Evolutionary conservation across 106 monocot genomes (phyloP).

Genomic region (Narthecium ossifragum): DNA sequence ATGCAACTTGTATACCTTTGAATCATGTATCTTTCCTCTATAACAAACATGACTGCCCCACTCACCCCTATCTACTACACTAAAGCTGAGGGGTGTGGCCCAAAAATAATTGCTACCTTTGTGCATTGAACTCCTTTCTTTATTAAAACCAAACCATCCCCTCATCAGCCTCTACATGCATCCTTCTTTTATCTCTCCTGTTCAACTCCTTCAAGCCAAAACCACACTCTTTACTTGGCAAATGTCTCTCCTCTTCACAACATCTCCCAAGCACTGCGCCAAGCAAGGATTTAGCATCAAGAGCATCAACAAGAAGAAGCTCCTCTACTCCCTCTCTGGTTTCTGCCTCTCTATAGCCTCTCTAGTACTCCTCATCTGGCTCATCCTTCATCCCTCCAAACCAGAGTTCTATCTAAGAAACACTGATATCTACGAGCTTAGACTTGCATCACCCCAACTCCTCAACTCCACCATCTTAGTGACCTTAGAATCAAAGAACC

Average conservation of each 20-base stretch:
- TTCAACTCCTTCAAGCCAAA: not conserved
- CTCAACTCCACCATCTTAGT: conserved; percentile 64
- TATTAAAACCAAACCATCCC: too few relatives aligned
- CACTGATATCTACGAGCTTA: conserved; percentile 33
- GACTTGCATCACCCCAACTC: conserved; percentile 29
- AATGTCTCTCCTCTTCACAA: conserved; percentile 55
- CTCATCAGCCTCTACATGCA: not conserved
- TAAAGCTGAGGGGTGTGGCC: too few relatives aligned
- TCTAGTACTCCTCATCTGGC: conserved; percentile 38
- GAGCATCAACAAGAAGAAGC: conserved; percentile 49
- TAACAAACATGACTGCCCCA: too few relatives aligned
- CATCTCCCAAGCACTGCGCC: conserved; percentile 77
- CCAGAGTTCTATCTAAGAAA: conserved; percentile 60
- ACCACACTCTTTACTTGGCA: conserved; percentile 7
- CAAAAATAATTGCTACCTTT: conserved; percentile 1
- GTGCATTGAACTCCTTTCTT: too few relatives aligned
- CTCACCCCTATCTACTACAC: not conserved
- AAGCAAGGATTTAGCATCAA: conserved; percentile 30
- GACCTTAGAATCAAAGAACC: conserved; percentile 55
- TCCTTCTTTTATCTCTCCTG: not conserved
- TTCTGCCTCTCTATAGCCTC: conserved; percentile 37
- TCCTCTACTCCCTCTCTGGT: conserved; percentile 37
- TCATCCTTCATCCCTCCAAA: conserved; percentile 65
- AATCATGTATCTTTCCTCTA: too few relatives aligned
- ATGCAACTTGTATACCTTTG: too few relatives aligned